phyloP scores from a whole-genome alignment of 2,329 filamentous ascomycete species.

The Stagonosporopsis tanaceti region DNA sequence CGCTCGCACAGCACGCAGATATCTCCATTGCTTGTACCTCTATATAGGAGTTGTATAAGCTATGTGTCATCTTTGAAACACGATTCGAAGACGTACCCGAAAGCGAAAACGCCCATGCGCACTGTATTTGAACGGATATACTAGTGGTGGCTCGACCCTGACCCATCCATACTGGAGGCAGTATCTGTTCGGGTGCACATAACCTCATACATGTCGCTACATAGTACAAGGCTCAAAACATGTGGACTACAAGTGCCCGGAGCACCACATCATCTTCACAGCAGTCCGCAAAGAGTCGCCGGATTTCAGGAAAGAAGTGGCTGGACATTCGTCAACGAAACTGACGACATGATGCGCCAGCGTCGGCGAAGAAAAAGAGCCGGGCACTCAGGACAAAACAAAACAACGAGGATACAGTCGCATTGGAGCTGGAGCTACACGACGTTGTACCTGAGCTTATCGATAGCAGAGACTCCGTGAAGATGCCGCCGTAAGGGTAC shows the following conservation, averaged over 20 bases:
- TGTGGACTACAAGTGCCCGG: background rate
- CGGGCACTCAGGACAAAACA: background rate
- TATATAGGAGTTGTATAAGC: too few relatives aligned
- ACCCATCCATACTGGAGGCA: background rate
- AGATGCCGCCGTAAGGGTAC: constrained; percentile 2
- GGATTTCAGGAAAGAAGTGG: background rate
- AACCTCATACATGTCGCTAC: background rate
- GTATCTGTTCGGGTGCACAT: background rate
- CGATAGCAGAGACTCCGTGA: constrained; percentile 14
- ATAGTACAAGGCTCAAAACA: background rate
- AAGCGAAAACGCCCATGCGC: background rate
- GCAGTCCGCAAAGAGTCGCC: constrained; percentile 1
- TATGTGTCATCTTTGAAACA: background rate
- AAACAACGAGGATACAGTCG: background rate
- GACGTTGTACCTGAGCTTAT: constrained; percentile 11
- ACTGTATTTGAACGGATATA: background rate
- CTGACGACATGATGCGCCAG: background rate
- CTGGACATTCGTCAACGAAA: background rate
- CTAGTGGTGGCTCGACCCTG: background rate
- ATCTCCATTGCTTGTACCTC: background rate
- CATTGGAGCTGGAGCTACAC: background rate
- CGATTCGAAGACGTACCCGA: background rate
- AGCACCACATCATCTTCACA: too few relatives aligned
- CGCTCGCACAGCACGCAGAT: constrained; percentile 2
- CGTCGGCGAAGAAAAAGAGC: background rate